Evolutionary conservation across 257 asterid species (phyloP).

Genomic region (Solanum tarapatanum): DNA sequence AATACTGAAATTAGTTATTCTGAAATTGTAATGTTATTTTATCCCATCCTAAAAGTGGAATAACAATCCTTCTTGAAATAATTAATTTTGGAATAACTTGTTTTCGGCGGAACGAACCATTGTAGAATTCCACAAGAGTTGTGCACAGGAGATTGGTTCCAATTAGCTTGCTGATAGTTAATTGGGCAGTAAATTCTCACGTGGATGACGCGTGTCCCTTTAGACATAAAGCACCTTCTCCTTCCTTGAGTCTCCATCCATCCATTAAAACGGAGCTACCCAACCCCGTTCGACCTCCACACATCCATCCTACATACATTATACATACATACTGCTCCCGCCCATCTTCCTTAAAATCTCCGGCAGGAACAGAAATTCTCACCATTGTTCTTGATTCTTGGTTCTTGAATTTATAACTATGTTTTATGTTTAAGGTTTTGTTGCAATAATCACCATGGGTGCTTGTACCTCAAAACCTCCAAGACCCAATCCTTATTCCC

Average conservation of each 20-base stretch:
- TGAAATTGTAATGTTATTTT: too few species aligned
- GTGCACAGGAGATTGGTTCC: neutral
- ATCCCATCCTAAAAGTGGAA: too few species aligned
- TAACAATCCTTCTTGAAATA: too few species aligned
- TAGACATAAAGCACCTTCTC: neutral
- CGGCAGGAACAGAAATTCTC: neutral
- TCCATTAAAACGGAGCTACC: neutral
- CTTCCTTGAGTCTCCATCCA: neutral
- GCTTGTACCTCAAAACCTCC: slow-evolving; percentile 41
- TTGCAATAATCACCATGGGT: slow-evolving; percentile 27
- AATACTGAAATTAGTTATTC: too few species aligned
- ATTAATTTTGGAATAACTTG: neutral
- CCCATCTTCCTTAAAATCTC: neutral
- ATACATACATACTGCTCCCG: neutral
- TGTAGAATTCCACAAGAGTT: neutral
- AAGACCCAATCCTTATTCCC: slow-evolving; percentile 46
- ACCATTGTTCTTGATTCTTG: neutral
- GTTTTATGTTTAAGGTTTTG: neutral
- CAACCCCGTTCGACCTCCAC: neutral
- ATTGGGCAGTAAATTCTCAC: neutral
- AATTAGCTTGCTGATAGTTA: neutral
- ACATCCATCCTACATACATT: neutral
- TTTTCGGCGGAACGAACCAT: accelerated
- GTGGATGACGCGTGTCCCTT: neutral
- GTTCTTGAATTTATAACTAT: neutral